Conservation (phyloP, 768 basidiomycete genomes). For the Kwoniella botswanensis region DNA sequence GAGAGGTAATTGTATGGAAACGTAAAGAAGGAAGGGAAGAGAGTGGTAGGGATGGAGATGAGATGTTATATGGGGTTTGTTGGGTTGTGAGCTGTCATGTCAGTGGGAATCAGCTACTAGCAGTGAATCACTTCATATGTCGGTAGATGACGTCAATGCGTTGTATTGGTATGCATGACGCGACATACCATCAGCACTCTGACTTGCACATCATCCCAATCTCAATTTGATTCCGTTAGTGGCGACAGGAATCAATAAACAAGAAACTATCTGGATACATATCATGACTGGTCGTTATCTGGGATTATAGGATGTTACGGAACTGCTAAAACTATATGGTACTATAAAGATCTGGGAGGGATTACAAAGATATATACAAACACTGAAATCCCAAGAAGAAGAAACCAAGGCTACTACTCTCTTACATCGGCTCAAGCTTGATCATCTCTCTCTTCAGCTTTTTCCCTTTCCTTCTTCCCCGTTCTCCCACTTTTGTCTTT, state of each 20-base stretch:
- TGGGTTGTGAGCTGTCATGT: neutral
- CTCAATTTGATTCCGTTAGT: slow-evolving; percentile 8
- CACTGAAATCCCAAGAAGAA: neutral
- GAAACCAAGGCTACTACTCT: neutral
- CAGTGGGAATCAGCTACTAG: slow-evolving; percentile 9
- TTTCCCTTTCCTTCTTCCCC: slow-evolving; percentile 27
- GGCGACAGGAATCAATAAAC: neutral
- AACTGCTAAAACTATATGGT: no score
- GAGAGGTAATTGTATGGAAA: neutral
- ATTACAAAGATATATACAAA: neutral
- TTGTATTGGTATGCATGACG: neutral
- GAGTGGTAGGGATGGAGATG: neutral
- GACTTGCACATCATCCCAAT: neutral
- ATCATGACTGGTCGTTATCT: neutral
- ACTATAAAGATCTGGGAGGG: no score
- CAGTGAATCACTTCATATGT: neutral
- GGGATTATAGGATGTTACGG: neutral
- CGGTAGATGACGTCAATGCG: slow-evolving; percentile 12
- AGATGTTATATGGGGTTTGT: neutral
- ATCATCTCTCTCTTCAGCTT: slow-evolving; percentile 24
- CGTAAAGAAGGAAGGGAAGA: slow-evolving; percentile 7
- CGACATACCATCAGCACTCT: neutral
- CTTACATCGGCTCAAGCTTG: slow-evolving; percentile 5
- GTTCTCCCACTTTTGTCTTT: slow-evolving; percentile 7
- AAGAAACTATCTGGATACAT: neutral